Evolutionary conservation across 805 yeast genomes (phyloP).

Genomic region (Diddensiella caesifluorescens): DNA sequence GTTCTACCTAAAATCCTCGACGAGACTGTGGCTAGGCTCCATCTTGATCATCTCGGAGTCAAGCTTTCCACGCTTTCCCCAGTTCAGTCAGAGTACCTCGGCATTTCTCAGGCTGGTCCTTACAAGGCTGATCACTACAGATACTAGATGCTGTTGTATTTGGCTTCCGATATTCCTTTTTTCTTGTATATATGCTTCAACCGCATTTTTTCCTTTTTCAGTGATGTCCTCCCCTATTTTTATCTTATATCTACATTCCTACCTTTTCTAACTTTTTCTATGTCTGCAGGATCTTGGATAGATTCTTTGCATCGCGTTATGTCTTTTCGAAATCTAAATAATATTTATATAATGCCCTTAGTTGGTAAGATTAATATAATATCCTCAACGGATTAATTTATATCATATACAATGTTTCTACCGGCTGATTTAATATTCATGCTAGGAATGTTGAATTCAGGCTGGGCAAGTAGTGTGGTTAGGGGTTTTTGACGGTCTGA

Average conservation of each 20-base stretch:
- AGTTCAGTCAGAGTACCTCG: conserved; percentile 91
- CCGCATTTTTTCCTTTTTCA: conserved; percentile 22
- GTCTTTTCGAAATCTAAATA: neutral
- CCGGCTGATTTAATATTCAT: too few species aligned
- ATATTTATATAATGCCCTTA: neutral
- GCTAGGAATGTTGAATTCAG: too few species aligned
- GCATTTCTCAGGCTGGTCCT: conserved; percentile 90
- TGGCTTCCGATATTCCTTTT: neutral
- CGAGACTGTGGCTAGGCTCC: conserved; percentile 97
- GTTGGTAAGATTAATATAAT: conserved; percentile 3
- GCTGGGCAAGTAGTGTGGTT: too few species aligned
- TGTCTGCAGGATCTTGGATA: too few species aligned
- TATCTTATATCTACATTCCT: neutral
- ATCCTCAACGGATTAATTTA: conserved; percentile 9
- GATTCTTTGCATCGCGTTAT: too few species aligned
- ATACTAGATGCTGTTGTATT: conserved; percentile 51
- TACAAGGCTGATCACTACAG: conserved; percentile 98
- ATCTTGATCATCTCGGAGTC: conserved; percentile 91
- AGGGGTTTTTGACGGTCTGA: too few species aligned
- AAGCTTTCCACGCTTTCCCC: conserved; percentile 68
- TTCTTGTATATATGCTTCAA: conserved; percentile 27
- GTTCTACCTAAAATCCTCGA: conserved; percentile 96
- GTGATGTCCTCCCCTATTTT: conserved; percentile 1
- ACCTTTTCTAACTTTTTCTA: too few species aligned
- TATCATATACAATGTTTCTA: too few species aligned